phyloP scores from a whole-genome alignment of 2,329 filamentous ascomycete species.

The Calonectria fujianensis region DNA sequence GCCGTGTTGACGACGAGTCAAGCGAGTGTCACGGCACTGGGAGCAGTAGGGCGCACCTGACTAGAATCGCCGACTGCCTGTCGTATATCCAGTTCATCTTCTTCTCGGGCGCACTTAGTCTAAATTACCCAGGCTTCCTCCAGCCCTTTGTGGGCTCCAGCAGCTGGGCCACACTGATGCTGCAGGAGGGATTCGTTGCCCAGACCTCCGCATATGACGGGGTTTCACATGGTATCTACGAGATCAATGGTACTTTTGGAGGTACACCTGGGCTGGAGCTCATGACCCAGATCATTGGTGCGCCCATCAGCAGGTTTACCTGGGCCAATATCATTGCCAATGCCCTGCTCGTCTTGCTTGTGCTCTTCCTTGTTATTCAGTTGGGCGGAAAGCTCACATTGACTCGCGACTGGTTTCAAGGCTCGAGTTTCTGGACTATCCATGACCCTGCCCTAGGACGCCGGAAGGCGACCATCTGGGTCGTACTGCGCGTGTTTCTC shows the following conservation, averaged over 20 bases:
- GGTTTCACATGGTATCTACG: slow-evolving; percentile 76
- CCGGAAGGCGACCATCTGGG: slow-evolving; percentile 60
- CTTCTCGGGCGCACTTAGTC: slow-evolving; percentile 80
- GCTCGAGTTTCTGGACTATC: slow-evolving; percentile 41
- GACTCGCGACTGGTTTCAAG: slow-evolving; percentile 57
- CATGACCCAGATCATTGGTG: slow-evolving; percentile 81
- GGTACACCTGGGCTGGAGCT: slow-evolving; percentile 75
- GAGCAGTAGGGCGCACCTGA: slow-evolving; percentile 43
- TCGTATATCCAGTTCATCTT: slow-evolving; percentile 86
- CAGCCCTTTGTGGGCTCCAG: slow-evolving; percentile 81
- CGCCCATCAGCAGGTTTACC: slow-evolving; percentile 76
- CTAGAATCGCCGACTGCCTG: slow-evolving; percentile 72
- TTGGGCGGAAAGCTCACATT: slow-evolving; percentile 58
- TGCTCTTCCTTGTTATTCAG: slow-evolving; percentile 74
- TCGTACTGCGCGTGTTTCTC: slow-evolving; percentile 71
- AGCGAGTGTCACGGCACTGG: slow-evolving; percentile 13
- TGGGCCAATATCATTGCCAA: slow-evolving; percentile 82
- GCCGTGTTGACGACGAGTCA: slow-evolving; percentile 37
- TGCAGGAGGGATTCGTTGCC: slow-evolving; percentile 61
- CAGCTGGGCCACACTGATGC: slow-evolving; percentile 81
- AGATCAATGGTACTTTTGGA: slow-evolving; percentile 78
- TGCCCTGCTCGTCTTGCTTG: slow-evolving; percentile 74
- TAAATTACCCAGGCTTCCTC: slow-evolving; percentile 84
- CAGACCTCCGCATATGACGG: slow-evolving; percentile 53
- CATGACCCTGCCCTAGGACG: slow-evolving; percentile 52